Evolutionary conservation across 2,329 filamentous ascomycete genomes (phyloP), one percentile per base, ranked within the genome.

Genomic region (Pezicula carpinea): DNA sequence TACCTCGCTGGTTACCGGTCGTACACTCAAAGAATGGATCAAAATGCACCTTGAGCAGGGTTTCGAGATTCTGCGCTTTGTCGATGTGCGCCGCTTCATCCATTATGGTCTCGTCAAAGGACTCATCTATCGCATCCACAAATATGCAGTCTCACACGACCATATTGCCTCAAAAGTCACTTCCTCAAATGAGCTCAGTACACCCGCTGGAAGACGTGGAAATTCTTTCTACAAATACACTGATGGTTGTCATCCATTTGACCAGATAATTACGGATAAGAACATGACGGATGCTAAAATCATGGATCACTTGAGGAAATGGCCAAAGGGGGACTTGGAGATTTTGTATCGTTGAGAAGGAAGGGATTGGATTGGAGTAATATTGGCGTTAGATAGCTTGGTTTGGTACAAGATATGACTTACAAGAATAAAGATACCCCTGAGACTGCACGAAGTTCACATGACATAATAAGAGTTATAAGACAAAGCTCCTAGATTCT

Each of bases 101-200:
- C 95, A 95, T 49, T 99, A 97, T 61, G 93, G 92, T 48, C 79
- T 96, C 49, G 95, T 97, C 65, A 97, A 97, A 69, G 91, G 92
- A 14, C 87, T 95, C 56, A 70, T 99, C 19, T 96, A 96, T 66
- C 82, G 93, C 29, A 85, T 96, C 34, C 89, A 97, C 69, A 95
- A 93, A 65, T 95, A 95, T 63, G 87, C 89, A 22, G 80, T 95
- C 1, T 82, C 77, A 4, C 81, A 80, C 59, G 77, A 80, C 62
- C 80, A 82, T 56, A 66, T 85, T 18, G 71, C 76, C 6, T 69
- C 70, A 2, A 40, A 40, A 17, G 22, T 62, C 82, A 46, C 80
- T 77, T 1, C 75, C 76, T 33, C 79, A 78, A 2, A 70, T 76
- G 59, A 72, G 39, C 29, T 41, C 26, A 26, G 21, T 15, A 11